Evolutionary conservation across 768 basidiomycete genomes (phyloP).

Genomic region (Mycena galericulata): DNA sequence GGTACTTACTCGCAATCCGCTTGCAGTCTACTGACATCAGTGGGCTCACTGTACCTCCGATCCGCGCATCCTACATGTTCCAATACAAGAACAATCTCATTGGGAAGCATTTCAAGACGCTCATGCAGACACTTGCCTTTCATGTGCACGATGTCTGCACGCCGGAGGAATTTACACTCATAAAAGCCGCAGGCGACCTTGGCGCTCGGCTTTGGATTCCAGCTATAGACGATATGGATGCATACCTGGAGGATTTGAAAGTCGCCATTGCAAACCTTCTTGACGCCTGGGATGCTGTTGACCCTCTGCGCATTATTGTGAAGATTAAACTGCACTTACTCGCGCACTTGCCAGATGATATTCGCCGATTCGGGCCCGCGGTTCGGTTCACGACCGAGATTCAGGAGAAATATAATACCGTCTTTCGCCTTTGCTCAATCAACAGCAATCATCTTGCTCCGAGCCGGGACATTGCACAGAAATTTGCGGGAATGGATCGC

Average conservation of each 20-base stretch:
- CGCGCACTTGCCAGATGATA: slow-evolving; percentile 42
- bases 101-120: slow-evolving; percentile 44
- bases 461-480: slow-evolving; percentile 48
- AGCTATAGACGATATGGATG: slow-evolving; percentile 42
- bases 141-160: slow-evolving; percentile 43
- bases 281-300: slow-evolving; percentile 45
- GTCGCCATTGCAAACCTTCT: slow-evolving; percentile 48
- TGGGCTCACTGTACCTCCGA: slow-evolving; percentile 33
- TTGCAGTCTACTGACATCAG: slow-evolving; percentile 41
- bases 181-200: slow-evolving; percentile 38
- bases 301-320: slow-evolving; percentile 43
- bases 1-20: slow-evolving; percentile 40
- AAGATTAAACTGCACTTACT: slow-evolving; percentile 48
- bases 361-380: slow-evolving; percentile 48
- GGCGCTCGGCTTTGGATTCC: slow-evolving; percentile 47
- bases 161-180: slow-evolving; percentile 33
- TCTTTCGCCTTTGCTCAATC: slow-evolving; percentile 50
- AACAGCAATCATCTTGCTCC: slow-evolving; percentile 51
- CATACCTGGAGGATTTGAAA: slow-evolving; percentile 39
- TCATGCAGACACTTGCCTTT: slow-evolving; percentile 45
- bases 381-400: slow-evolving; percentile 49
- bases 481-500: slow-evolving; percentile 40
- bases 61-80: slow-evolving; percentile 44
- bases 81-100: slow-evolving; percentile 40
- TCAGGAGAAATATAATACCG: slow-evolving; percentile 51